Evolutionary conservation across 2,329 filamentous ascomycete species (phyloP).

Genomic region (Chalaropsis ovoidea): DNA sequence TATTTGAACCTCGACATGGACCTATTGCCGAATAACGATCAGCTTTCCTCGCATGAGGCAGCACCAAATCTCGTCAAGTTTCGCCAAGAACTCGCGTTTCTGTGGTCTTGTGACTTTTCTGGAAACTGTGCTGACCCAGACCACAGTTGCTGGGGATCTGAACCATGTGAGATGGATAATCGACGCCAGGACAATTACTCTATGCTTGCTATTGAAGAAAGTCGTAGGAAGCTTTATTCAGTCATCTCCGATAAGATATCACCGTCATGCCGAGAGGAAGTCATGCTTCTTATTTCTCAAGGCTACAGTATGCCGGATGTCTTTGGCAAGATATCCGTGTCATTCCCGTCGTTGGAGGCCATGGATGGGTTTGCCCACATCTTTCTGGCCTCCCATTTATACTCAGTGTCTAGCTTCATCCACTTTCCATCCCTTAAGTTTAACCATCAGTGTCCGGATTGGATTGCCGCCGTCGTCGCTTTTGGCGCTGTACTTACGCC

Average conservation of each 20-base stretch:
- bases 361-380: conserved; percentile 53
- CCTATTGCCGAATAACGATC: conserved; percentile 4
- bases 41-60: conserved; percentile 39
- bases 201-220: conserved; percentile 34
- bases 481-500: conserved; percentile 52
- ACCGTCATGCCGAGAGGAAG: conserved; percentile 46
- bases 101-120: conserved; percentile 19
- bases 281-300: conserved; percentile 53
- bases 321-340: conserved; percentile 45
- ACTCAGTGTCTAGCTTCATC: conserved; percentile 50
- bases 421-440: conserved; percentile 51
- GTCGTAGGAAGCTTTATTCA: conserved; percentile 34
- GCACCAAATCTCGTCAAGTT: conserved; percentile 26
- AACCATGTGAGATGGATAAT: conserved; percentile 37
- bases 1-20: conserved; percentile 22
- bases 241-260: conserved; percentile 39
- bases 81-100: conserved; percentile 19
- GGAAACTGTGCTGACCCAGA: conserved; percentile 31
- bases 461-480: conserved; percentile 50
- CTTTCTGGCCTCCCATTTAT: conserved; percentile 47
- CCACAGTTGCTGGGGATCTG: conserved; percentile 37
- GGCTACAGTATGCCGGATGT: conserved; percentile 44
- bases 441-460: conserved; percentile 47
- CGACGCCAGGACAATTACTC: background rate
- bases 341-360: conserved; percentile 51